Evolutionary conservation across 192 early-diverging fungal species (phyloP).

Genomic region (Geranomyces michiganensis): DNA sequence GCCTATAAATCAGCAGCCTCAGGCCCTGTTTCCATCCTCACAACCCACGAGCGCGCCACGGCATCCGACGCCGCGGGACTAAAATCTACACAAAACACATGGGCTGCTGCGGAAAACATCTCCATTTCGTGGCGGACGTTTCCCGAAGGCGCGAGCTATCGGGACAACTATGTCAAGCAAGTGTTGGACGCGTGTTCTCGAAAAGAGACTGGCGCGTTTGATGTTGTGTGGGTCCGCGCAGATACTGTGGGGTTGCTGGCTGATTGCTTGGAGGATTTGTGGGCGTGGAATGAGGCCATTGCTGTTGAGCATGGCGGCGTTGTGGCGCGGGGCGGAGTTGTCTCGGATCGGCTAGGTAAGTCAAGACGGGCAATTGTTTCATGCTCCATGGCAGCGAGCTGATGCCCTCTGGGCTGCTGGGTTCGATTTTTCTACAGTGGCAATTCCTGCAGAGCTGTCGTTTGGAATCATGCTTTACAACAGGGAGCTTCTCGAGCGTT

Average conservation of each 20-base stretch:
- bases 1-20: slow-evolving; percentile 30
- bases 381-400: too few relatives aligned
- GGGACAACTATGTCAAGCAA: slow-evolving; percentile 33
- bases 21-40: slow-evolving; percentile 40
- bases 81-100: slow-evolving; percentile 21
- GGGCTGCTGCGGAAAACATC: slow-evolving; percentile 24
- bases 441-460: slow-evolving; percentile 38
- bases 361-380: slow-evolving; percentile 29
- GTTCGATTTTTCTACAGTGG: slow-evolving; percentile 36
- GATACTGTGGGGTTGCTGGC: slow-evolving; percentile 35
- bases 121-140: slow-evolving; percentile 29
- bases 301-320: slow-evolving; percentile 27
- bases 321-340: slow-evolving; percentile 30
- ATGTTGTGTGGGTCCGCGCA: slow-evolving; percentile 43
- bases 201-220: slow-evolving; percentile 27
- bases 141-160: slow-evolving; percentile 21
- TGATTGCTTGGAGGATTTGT: slow-evolving; percentile 47
- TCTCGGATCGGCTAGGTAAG: slow-evolving; percentile 43
- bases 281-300: slow-evolving; percentile 38
- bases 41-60: slow-evolving; percentile 23
- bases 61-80: slow-evolving; percentile 3
- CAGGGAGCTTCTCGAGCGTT: slow-evolving; percentile 34
- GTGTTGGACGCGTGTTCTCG: slow-evolving; percentile 40
- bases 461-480: slow-evolving; percentile 50
- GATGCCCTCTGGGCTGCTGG: too few relatives aligned